phyloP scores from a whole-genome alignment of 2,329 filamentous ascomycete genomes.

The Didymella arachidicola region DNA sequence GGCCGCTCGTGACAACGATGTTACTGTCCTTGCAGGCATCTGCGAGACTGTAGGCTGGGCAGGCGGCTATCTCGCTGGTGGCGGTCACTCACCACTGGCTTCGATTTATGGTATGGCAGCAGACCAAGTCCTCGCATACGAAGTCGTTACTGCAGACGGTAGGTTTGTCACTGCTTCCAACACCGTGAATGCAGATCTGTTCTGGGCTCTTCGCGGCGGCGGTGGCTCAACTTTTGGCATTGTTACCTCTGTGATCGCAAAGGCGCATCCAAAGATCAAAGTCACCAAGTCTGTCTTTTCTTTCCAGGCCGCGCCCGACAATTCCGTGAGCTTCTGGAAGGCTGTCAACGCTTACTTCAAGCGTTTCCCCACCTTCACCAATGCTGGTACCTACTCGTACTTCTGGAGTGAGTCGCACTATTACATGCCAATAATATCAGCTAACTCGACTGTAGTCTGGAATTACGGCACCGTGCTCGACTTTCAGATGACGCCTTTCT shows the following conservation, averaged over 20 bases:
- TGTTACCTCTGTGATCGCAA: conserved; percentile 44
- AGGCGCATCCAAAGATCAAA: conserved; percentile 24
- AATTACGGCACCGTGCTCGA: not conserved
- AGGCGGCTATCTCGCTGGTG: conserved; percentile 54
- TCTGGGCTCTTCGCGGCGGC: conserved; percentile 48
- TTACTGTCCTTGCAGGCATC: not conserved
- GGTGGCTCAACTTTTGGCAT: conserved; percentile 45
- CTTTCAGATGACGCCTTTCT: not conserved
- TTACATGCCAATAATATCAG: not conserved
- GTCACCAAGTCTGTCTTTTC: not conserved
- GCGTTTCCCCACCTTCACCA: not conserved
- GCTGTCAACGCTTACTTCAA: not conserved
- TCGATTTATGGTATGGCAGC: conserved; percentile 15
- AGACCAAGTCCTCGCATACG: conserved; percentile 39
- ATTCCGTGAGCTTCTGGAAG: not conserved
- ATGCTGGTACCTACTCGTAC: not conserved
- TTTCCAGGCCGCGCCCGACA: not conserved
- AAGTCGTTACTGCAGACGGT: conserved; percentile 51
- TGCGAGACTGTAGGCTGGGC: conserved; percentile 49
- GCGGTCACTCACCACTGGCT: conserved; percentile 37
- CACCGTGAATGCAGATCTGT: conserved; percentile 48
- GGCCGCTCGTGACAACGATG: not conserved
- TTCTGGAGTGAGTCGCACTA: not conserved
- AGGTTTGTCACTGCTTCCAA: conserved; percentile 41
- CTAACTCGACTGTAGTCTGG: not conserved